Evolutionary conservation across 108 stramenopile genomes (phyloP).

Genomic region (Phaeodactylum tricornutum): DNA sequence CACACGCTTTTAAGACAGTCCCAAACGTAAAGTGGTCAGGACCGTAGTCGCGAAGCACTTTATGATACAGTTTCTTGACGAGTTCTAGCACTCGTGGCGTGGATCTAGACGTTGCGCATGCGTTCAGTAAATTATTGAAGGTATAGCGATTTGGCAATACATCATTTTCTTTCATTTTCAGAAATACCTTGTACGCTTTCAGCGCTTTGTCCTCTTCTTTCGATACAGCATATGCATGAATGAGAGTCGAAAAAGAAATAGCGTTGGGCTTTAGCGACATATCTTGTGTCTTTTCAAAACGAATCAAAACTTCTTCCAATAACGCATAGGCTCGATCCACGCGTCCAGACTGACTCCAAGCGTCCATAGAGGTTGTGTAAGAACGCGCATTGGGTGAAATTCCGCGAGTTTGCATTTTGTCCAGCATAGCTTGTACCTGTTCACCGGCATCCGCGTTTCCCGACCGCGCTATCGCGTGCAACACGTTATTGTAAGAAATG

Average conservation of each 20-base stretch:
- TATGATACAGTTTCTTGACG: slow-evolving; percentile 7
- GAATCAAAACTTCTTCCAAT: slow-evolving; percentile 18
- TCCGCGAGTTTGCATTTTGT: slow-evolving; percentile 16
- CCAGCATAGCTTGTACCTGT: slow-evolving; percentile 24
- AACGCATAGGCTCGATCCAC: slow-evolving; percentile 14
- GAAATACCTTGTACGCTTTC: slow-evolving; percentile 17
- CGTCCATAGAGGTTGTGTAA: slow-evolving; percentile 17
- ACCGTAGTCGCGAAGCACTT: background rate
- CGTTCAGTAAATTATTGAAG: slow-evolving; percentile 42
- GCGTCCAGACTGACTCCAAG: slow-evolving; percentile 9
- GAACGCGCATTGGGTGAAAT: slow-evolving; percentile 9
- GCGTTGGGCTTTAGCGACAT: slow-evolving; percentile 20
- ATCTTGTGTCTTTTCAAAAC: slow-evolving; percentile 13
- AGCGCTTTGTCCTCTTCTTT: slow-evolving; percentile 22
- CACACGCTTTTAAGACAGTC: slow-evolving; percentile 18
- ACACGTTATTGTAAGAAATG: slow-evolving; percentile 27
- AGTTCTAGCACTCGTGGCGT: background rate
- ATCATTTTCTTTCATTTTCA: slow-evolving; percentile 24
- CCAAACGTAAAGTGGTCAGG: slow-evolving; percentile 21
- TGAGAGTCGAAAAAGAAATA: slow-evolving; percentile 31
- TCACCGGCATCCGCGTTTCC: slow-evolving; percentile 25
- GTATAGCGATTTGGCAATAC: slow-evolving; percentile 26
- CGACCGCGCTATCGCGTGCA: slow-evolving; percentile 33
- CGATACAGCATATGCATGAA: slow-evolving; percentile 29
- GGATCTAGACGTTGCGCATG: slow-evolving; percentile 20